Conservation (phyloP, 2,329 filamentous ascomycete species). For the Atkinsonella hypoxylon region DNA sequence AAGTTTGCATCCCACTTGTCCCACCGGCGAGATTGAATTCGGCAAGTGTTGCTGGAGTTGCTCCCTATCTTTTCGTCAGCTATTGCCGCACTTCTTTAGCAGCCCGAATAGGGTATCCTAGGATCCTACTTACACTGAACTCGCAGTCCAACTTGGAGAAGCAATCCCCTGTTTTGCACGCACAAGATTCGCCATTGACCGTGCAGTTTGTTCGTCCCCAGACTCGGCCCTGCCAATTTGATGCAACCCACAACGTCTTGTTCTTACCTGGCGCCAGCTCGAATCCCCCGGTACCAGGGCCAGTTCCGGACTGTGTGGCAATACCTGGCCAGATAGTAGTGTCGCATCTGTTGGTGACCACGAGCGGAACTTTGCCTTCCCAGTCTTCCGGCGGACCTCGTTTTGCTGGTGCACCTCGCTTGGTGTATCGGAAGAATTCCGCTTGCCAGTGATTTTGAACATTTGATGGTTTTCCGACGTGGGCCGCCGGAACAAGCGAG, state of each 20-base stretch:
- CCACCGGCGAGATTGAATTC: constrained; percentile 69
- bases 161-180: constrained; percentile 69
- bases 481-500: constrained; percentile 10
- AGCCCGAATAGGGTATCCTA: neutral
- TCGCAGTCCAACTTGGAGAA: constrained; percentile 56
- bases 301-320: constrained; percentile 57
- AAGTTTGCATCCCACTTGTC: constrained; percentile 48
- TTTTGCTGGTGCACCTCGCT: constrained; percentile 14
- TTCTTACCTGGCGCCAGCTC: constrained; percentile 47
- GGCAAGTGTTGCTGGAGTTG: constrained; percentile 62
- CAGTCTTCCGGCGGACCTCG: constrained; percentile 20
- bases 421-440: constrained; percentile 16
- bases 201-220: constrained; percentile 81
- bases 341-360: constrained; percentile 60
- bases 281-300: constrained; percentile 57
- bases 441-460: constrained; percentile 15
- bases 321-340: constrained; percentile 68
- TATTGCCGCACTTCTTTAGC: too few species aligned
- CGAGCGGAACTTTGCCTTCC: constrained; percentile 41
- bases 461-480: constrained; percentile 8
- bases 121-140: constrained; percentile 43
- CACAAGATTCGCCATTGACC: constrained; percentile 54
- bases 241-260: constrained; percentile 50
- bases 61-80: constrained; percentile 39
- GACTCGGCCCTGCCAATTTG: constrained; percentile 69